phyloP scores from a whole-genome alignment of 2,329 filamentous ascomycete genomes.

The Plectosphaerella cucumerina region DNA sequence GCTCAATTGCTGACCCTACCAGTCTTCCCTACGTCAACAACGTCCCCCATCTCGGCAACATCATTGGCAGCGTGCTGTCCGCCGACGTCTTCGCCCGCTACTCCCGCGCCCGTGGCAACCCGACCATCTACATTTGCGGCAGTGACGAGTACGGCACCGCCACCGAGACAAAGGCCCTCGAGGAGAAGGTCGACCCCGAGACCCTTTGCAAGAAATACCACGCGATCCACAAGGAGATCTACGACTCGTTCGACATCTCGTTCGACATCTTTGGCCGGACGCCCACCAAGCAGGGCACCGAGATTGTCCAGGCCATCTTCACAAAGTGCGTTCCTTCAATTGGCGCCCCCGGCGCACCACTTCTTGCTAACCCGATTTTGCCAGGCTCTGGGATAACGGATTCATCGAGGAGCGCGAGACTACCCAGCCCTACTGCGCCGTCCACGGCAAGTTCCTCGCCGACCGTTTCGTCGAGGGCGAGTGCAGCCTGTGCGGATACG shows the following conservation, averaged over 20 bases:
- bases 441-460: slow-evolving; percentile 71
- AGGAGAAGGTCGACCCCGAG: slow-evolving; percentile 77
- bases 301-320: slow-evolving; percentile 92
- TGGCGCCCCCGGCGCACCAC: neutral
- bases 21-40: slow-evolving; percentile 69
- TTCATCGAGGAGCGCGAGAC: slow-evolving; percentile 84
- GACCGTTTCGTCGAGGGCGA: slow-evolving; percentile 81
- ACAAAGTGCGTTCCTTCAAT: neutral
- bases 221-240: slow-evolving; percentile 82
- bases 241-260: slow-evolving; percentile 92
- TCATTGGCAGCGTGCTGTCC: slow-evolving; percentile 81
- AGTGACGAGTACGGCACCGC: slow-evolving; percentile 90
- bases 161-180: slow-evolving; percentile 91
- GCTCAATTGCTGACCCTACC: neutral
- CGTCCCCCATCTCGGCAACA: slow-evolving; percentile 81
- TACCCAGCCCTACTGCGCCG: slow-evolving; percentile 78
- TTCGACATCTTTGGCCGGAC: slow-evolving; percentile 96
- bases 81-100: slow-evolving; percentile 84
- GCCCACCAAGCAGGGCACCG: slow-evolving; percentile 81
- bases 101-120: slow-evolving; percentile 73
- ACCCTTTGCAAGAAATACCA: slow-evolving; percentile 92
- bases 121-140: slow-evolving; percentile 61
- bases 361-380: slow-evolving; percentile 12
- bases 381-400: slow-evolving; percentile 80
- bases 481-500: slow-evolving; percentile 69